phyloP scores from a whole-genome alignment of 208 protist genomes.

The Acanthamoeba lenticulata region DNA sequence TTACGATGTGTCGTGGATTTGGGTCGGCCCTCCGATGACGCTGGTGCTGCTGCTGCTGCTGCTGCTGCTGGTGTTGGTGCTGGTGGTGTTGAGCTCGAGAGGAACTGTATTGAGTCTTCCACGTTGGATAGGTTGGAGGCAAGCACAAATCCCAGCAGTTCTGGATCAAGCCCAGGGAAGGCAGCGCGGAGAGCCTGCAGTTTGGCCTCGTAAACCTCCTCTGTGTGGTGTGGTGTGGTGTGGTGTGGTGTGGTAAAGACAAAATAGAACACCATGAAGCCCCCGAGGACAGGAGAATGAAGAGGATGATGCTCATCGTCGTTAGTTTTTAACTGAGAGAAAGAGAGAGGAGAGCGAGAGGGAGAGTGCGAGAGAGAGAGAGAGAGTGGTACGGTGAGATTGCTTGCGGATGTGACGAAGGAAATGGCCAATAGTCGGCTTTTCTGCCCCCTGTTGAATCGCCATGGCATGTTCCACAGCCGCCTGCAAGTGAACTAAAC shows the following conservation, averaged over 20 bases:
- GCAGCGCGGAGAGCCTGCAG: background rate
- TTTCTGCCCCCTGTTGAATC: background rate
- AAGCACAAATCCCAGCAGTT: constrained; percentile 31
- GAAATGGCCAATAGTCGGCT: constrained; percentile 17
- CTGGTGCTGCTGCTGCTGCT: background rate
- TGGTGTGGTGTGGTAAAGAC: too few species aligned
- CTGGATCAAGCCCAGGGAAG: constrained; percentile 16
- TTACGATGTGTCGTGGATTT: too few species aligned
- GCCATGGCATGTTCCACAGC: background rate
- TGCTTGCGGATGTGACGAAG: background rate
- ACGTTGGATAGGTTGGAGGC: constrained; percentile 31
- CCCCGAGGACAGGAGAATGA: too few species aligned
- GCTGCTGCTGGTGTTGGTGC: background rate
- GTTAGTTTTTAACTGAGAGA: too few species aligned
- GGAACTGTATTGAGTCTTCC: constrained; percentile 33
- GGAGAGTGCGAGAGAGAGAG: background rate
- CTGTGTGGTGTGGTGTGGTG: background rate
- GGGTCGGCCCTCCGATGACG: too few species aligned
- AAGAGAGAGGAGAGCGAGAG: background rate
- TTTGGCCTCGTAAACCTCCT: background rate
- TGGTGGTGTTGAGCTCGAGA: background rate
- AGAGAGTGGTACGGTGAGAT: background rate
- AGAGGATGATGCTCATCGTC: too few species aligned
- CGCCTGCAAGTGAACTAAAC: background rate
- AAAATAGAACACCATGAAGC: too few species aligned